phyloP scores from a whole-genome alignment of 805 yeast genomes.

The Candida railenensis region DNA sequence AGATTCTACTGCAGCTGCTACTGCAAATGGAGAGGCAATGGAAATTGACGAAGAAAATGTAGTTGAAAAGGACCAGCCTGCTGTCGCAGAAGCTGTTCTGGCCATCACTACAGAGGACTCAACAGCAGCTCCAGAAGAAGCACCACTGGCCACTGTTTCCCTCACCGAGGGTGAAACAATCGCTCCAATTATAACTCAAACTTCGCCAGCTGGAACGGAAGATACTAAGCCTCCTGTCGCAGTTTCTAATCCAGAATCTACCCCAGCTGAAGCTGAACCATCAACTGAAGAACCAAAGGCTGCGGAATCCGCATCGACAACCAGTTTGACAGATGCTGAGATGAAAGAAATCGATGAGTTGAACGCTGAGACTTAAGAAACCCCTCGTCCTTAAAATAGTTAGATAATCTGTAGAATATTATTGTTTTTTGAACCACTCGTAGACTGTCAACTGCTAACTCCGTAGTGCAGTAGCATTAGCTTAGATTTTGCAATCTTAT shows the following conservation, averaged over 20 bases:
- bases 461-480: no score
- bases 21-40: not conserved
- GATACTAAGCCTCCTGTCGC: not conserved
- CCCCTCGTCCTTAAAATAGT: not conserved
- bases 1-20: not conserved
- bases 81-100: constrained; percentile 3
- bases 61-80: no score
- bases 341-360: constrained; percentile 36
- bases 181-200: not conserved
- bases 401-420: not conserved
- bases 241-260: not conserved
- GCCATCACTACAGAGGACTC: not conserved
- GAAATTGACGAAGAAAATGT: not conserved
- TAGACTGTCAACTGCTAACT: no score
- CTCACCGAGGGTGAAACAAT: not conserved
- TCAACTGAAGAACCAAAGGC: not conserved
- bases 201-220: not conserved
- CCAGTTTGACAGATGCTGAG: constrained; percentile 35
- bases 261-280: not conserved
- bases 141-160: not conserved
- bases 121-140: not conserved
- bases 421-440: not conserved
- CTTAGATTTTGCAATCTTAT: no score
- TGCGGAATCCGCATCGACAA: not conserved
- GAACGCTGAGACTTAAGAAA: constrained; percentile 18